Conservation (phyloP, 2,329 filamentous ascomycete genomes). For the Lecanicillium sp. region DNA sequence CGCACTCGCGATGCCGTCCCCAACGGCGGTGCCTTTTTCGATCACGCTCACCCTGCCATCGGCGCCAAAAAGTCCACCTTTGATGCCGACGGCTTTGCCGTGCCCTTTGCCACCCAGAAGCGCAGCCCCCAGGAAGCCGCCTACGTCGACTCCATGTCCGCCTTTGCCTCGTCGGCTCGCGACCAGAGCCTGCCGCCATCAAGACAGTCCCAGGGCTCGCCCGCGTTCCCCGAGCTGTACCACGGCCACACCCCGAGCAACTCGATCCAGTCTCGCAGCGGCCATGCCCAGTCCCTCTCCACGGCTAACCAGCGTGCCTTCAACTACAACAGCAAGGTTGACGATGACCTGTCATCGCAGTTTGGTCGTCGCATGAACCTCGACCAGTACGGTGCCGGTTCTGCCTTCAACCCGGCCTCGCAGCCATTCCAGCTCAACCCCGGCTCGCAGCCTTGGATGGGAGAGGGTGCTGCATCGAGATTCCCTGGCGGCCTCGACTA, state of each 20-base stretch:
- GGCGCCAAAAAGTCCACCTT: slow-evolving; percentile 26
- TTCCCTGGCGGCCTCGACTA: slow-evolving; percentile 19
- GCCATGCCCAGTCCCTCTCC: slow-evolving; percentile 38
- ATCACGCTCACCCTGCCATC: slow-evolving; percentile 36
- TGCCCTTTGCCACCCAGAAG: slow-evolving; percentile 20
- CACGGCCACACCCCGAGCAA: slow-evolving; percentile 32
- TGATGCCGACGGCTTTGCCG: slow-evolving; percentile 16
- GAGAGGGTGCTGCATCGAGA: slow-evolving; percentile 18
- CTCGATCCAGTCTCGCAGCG: slow-evolving; percentile 39
- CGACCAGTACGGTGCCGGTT: slow-evolving; percentile 18
- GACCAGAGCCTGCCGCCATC: slow-evolving; percentile 50
- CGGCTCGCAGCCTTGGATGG: slow-evolving; percentile 37
- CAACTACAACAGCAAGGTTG: slow-evolving; percentile 28
- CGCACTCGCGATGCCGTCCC: slow-evolving; percentile 42
- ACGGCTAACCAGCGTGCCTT: slow-evolving; percentile 29
- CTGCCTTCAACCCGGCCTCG: slow-evolving; percentile 20
- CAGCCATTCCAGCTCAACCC: slow-evolving; percentile 41
- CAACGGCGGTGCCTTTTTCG: slow-evolving; percentile 36
- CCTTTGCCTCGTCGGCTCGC: slow-evolving; percentile 30
- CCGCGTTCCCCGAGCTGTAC: slow-evolving; percentile 24
- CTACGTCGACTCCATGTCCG: slow-evolving; percentile 29
- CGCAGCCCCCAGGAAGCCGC: slow-evolving; percentile 28
- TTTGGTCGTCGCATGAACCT: slow-evolving; percentile 26
- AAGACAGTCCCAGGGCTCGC: slow-evolving; percentile 41
- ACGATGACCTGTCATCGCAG: slow-evolving; percentile 27